These are phyloP conservation scores for Aspergillus sp. DNA, from an alignment of 2,329 filamentous ascomycete genomes.

Conservation along the genomic window DNA sequence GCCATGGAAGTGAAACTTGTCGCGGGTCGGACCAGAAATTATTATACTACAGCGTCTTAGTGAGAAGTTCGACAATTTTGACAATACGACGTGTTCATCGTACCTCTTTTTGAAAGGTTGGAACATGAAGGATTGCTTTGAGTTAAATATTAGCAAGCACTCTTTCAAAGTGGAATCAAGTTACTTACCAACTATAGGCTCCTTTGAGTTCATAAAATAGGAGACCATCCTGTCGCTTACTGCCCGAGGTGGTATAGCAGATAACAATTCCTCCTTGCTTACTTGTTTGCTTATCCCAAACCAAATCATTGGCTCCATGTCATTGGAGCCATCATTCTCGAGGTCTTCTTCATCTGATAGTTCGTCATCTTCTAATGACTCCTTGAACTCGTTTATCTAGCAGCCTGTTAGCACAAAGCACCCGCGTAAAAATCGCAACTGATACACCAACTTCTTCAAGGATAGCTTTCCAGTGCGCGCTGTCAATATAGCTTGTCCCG, in stretches of 20 bases:
- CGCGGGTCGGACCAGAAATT: slow-evolving; percentile 32
- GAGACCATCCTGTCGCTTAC: slow-evolving; percentile 36
- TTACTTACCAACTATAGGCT: slow-evolving; percentile 31
- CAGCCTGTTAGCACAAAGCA: background rate
- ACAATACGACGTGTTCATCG: background rate
- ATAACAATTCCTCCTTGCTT: slow-evolving; percentile 33
- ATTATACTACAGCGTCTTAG: slow-evolving; percentile 25
- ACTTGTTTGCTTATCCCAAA: slow-evolving; percentile 26
- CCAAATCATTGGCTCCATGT: slow-evolving; percentile 28
- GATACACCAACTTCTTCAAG: slow-evolving; percentile 34
- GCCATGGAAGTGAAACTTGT: slow-evolving; percentile 30
- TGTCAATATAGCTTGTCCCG: slow-evolving; percentile 37
- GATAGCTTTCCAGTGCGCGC: slow-evolving; percentile 38
- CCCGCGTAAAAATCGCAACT: background rate
- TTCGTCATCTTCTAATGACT: slow-evolving; percentile 27
- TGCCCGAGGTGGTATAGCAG: slow-evolving; percentile 30
- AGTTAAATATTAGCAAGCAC: background rate
- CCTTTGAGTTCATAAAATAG: slow-evolving; percentile 33
- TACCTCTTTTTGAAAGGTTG: slow-evolving; percentile 34
- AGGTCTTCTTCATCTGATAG: slow-evolving; percentile 25
- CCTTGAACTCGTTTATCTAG: slow-evolving; percentile 36
- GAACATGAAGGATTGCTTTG: slow-evolving; percentile 30
- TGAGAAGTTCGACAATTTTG: background rate
- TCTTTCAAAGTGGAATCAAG: background rate
- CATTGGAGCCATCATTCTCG: slow-evolving; percentile 20